Conservation (phyloP, 176 grass and related monocot species). For the Musa schizocarpa region DNA sequence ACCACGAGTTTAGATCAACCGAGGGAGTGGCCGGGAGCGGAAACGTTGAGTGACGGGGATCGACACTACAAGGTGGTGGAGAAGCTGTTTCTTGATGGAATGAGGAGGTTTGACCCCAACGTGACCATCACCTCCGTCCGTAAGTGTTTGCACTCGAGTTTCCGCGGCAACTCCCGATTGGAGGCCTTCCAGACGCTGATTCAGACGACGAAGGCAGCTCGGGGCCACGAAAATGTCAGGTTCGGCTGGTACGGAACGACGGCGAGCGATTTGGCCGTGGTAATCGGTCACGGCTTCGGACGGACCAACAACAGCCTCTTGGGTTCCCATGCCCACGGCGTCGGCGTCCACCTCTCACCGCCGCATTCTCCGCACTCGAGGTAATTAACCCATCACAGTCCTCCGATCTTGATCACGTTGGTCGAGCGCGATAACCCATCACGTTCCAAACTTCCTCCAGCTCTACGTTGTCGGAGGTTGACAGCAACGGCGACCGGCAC, state of each 20-base stretch:
- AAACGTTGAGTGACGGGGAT: conserved; percentile 29
- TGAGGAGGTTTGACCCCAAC: conserved; percentile 1
- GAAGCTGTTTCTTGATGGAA: conserved; percentile 57
- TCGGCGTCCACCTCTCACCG: conserved; percentile 70
- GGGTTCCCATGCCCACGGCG: conserved; percentile 33
- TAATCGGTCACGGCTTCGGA: conserved; percentile 35
- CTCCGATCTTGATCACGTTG: too few species aligned
- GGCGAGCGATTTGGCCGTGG: conserved; percentile 26
- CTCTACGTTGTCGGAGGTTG: conserved; percentile 40
- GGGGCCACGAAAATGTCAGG: conserved; percentile 31
- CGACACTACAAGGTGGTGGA: conserved; percentile 50
- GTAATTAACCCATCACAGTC: conserved; percentile 9
- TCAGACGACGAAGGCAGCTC: conserved; percentile 29
- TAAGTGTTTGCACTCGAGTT: conserved; percentile 29
- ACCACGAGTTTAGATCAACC: neutral
- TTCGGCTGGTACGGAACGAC: conserved; percentile 60
- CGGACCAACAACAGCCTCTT: conserved; percentile 27
- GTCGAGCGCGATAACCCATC: too few species aligned
- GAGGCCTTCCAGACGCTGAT: conserved; percentile 42
- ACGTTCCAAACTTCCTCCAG: conserved; percentile 17
- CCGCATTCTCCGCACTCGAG: conserved; percentile 47
- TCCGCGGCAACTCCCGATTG: conserved; percentile 7
- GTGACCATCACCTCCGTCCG: conserved; percentile 43
- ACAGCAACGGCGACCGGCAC: conserved; percentile 53
- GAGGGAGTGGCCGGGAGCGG: conserved; percentile 18